These are phyloP conservation scores for Kwoniella shivajii DNA, from an alignment of 1,284 basidiomycete species.

Conservation along the genomic window DNA sequence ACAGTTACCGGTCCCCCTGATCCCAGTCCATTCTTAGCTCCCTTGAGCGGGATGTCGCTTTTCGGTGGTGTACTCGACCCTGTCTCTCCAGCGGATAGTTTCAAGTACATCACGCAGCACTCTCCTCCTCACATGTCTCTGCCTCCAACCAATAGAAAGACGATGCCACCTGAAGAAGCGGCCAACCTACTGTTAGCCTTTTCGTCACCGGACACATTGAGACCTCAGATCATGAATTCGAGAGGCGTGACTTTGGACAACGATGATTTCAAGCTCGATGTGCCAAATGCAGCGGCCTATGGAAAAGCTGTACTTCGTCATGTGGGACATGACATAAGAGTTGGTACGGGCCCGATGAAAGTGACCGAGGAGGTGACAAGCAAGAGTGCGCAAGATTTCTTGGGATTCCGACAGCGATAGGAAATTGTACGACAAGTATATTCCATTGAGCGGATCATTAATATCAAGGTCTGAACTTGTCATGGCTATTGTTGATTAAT, in stretches of 20 bases:
- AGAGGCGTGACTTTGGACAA: constrained; percentile 34
- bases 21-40: constrained; percentile 47
- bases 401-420: too few relatives aligned
- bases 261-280: constrained; percentile 47
- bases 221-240: constrained; percentile 24
- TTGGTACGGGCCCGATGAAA: too few relatives aligned
- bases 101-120: constrained; percentile 12
- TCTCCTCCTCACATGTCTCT: constrained; percentile 7
- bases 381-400: constrained; percentile 50
- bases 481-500: too few relatives aligned
- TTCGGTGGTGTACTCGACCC: constrained; percentile 45
- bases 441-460: too few relatives aligned
- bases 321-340: too few relatives aligned
- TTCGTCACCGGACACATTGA: constrained; percentile 45
- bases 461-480: too few relatives aligned
- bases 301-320: too few relatives aligned
- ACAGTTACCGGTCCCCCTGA: constrained; percentile 18
- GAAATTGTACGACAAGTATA: too few relatives aligned
- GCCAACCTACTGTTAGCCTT: constrained; percentile 50
- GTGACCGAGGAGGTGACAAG: constrained; percentile 27
- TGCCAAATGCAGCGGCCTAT: too few relatives aligned
- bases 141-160: constrained; percentile 13
- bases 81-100: constrained; percentile 11
- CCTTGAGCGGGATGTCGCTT: constrained; percentile 40
- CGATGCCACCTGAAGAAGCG: constrained; percentile 46